Base-by-base conservation (phyloP, 2,329 filamentous ascomycete genomes). In the Xylaria multiplex region DNA sequence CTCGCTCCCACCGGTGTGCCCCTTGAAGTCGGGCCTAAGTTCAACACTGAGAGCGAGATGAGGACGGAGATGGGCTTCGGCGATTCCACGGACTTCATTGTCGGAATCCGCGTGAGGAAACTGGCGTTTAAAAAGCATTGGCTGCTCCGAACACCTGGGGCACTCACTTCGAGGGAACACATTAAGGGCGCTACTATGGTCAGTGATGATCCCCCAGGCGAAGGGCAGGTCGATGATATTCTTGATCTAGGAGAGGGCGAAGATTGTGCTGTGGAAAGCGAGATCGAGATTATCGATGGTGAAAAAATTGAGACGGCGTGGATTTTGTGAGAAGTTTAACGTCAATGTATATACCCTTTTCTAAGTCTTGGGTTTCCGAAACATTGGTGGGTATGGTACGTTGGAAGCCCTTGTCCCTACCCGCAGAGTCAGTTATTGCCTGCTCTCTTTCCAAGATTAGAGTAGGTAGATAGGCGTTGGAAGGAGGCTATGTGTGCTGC, bases 151-250 rank as follows among this genome's bases (percentile, higher is more conserved):
- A 22, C 1, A 6, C n/a, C 32, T 1, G 32, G 32, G 14, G 50
- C 30, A 32, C n/a, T 54, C 11, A 7, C 3, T 40, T 22, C 9
- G 4, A 40, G 24, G n/a, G 50, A 54, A 16, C 37, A 22, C 7
- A 54, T 40, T 54, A 54, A 54, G 3, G 50, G 50, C 14, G 49
- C 50, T 24, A 54, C 32, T 8, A 40, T 54, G 32, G 16, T 54
- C 9, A 32, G 40, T 14, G 32, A 54, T 40, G n/a, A 53, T 11
- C 2, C 3, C n/a, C 7, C 24, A 13, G 11, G 9, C 37, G 4
- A 22, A 13, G n/a, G 32, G 16, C 8, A 6, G 30, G n/a, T n/a
- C n/a, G 32, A 40, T 9, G 32, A 40, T 2, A 3, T 54, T 24
- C 9, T 54, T 13, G 27, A 52, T 37, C 14, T 52, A 30, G 30